Evolutionary conservation across 495 filamentous ascomycete species (phyloP), one percentile per base, ranked within the genome.

Genomic region (Hapsidospora chrysogenum): DNA sequence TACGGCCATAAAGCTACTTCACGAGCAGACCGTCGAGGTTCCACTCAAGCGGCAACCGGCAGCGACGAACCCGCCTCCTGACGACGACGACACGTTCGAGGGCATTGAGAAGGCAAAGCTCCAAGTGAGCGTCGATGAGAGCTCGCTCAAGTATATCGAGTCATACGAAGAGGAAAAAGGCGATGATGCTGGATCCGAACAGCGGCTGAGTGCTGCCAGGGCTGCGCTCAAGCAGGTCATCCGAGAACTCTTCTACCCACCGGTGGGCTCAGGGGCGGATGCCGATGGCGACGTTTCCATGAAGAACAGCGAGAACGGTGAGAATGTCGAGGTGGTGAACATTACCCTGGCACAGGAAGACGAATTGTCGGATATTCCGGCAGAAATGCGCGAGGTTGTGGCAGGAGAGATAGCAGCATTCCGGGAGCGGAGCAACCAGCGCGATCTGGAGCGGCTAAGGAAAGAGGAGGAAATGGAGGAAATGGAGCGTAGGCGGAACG

Each of bases 351-450:
- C 81, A 6, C 70, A 77, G 17, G 89, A 99, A 44, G 89, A 99
- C 50, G 89, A 99, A 46, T 64, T 99, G 19, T 78, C 83, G 27
- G 92, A 99, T 47, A 93, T 99, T 37, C 89, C 89, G 2, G 77
- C 81, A 9, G 89, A 95, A 47, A 87, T 87, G 85, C 76, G 89
- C n/a, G 89, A 87, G 47, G 93, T 78, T 6, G 87, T 99, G 17
- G 84, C 89, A 6, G 78, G 78, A 41, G 92, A 99, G 45, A 99
- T 99, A 42, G 71, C 81, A 6, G 80, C 85, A 8, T 99, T 99
- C 62, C 69, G 89, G 45, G 85, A 96, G 37, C 66, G 87, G 26
- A 93, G 85, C 44, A 89, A 75, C 37, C 67, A 76, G 28, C 66
- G 86, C 9, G 89, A 99, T 53, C 62, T 92, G 51, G 89, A 95